phyloP scores from a whole-genome alignment of 305 asterid species.

The Solanum chacoense region DNA sequence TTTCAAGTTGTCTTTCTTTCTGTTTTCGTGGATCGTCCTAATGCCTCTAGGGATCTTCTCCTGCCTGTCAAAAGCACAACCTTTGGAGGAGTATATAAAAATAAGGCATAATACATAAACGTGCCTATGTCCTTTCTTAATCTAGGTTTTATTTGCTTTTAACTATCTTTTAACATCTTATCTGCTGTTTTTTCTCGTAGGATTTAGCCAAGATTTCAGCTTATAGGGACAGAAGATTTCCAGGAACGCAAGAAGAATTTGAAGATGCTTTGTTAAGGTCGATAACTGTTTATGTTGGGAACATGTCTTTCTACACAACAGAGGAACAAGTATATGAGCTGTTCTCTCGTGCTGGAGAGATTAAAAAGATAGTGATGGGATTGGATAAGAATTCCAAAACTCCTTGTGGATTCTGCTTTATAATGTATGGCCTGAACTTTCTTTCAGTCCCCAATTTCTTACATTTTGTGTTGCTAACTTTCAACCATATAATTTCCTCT shows the following conservation, averaged over 20 bases:
- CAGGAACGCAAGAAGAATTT: constrained; percentile 84
- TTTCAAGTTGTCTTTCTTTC: not conserved
- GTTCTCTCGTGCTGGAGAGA: constrained; percentile 87
- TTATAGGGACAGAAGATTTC: constrained; percentile 86
- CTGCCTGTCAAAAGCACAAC: not conserved
- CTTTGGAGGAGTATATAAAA: not conserved
- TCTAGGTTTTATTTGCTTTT: not conserved
- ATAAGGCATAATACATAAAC: not conserved
- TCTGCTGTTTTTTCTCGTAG: constrained; percentile 16
- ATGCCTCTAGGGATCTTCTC: not conserved
- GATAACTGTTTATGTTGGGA: constrained; percentile 70
- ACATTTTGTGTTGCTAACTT: not conserved
- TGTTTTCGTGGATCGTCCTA: not conserved
- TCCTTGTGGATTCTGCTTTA: constrained; percentile 96
- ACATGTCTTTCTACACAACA: constrained; percentile 92
- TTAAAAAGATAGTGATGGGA: constrained; percentile 90
- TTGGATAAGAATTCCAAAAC: constrained; percentile 90
- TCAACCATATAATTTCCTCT: not conserved
- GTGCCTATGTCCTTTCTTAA: not conserved
- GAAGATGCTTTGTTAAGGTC: constrained; percentile 69
- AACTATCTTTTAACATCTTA: not conserved
- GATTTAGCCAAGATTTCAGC: constrained; percentile 83
- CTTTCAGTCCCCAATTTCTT: not conserved
- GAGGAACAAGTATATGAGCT: constrained; percentile 97
- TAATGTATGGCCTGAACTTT: constrained; percentile 36